Evolutionary conservation across 2,329 filamentous ascomycete species (phyloP), one percentile per base, ranked within the genome.

Genomic region (Intubia oerlemansii): DNA sequence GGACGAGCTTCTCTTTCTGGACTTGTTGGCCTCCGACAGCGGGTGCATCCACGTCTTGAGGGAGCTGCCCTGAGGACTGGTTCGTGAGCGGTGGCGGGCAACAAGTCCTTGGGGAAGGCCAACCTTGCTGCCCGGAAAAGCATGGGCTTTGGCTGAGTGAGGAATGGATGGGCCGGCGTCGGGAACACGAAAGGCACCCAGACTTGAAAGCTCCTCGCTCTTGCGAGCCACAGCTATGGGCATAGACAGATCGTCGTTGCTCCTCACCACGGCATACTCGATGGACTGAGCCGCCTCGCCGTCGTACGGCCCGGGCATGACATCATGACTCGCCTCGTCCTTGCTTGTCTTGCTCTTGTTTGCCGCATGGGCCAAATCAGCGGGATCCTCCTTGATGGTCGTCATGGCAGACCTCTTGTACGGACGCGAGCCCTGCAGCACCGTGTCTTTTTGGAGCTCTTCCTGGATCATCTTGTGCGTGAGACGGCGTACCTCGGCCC

Each of bases 391-490:
- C 9, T 28, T 31, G 20, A 39, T 39, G 10, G 36, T 39, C 1
- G 37, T 34, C 37, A 39, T 39, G 15, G 34, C 23, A 2, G 32
- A 28, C 10, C 27, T 16, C 25, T 31, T 34, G 23, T 36, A 37
- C 1, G 24, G 8, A 2, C 29, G 34, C 4, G 30, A 9, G 5
- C 15, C n/a, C 6, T 27, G 29, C 4, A 41, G 12, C 10, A 13
- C 18, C 20, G 51, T 45, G 21, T 64, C 61, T 22, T 45, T 55
- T 25, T 57, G 53, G 4, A 70, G 48, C 38, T 69, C 65, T 24
- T 66, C 56, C 35, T 61, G 60, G n/a, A 69, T 68, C 35, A 62
- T 54, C 37, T 57, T 59, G 27, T 60, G 57, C 43, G 62, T 57
- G 7, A 68, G 46, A 13, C 62, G 53, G 37, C 54, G 61, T 30